Evolutionary conservation across 2,329 filamentous ascomycete species (phyloP).

Genomic region (Colletotrichum musicola): DNA sequence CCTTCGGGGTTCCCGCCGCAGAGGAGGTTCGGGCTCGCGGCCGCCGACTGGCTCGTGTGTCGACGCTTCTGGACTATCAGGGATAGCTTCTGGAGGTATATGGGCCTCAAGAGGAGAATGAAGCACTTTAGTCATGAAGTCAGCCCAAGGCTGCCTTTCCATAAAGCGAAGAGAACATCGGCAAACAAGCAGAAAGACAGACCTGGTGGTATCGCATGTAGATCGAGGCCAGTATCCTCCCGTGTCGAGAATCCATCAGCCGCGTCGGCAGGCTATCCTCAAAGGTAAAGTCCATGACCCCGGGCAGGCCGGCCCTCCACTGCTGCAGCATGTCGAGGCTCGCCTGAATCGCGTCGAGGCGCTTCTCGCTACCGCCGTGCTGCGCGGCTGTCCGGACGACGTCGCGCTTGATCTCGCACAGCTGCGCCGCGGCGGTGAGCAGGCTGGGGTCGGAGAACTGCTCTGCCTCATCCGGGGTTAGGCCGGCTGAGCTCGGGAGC

Average conservation of each 20-base stretch:
- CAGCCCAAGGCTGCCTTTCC: too few species aligned
- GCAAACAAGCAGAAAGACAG: neutral
- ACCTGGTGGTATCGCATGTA: conserved; percentile 40
- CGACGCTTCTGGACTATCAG: neutral
- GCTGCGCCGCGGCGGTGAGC: conserved; percentile 10
- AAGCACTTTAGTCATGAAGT: conserved; percentile 15
- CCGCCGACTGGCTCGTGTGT: neutral
- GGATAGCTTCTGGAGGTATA: conserved; percentile 37
- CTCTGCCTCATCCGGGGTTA: neutral
- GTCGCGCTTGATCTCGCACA: conserved; percentile 32
- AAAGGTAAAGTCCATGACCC: conserved; percentile 12
- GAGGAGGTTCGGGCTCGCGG: neutral
- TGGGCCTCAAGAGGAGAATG: conserved; percentile 35
- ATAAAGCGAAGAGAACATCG: too few species aligned
- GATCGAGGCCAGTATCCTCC: conserved; percentile 18
- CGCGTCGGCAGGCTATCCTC: conserved; percentile 23
- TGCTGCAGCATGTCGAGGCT: conserved; percentile 29
- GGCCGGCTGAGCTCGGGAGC: neutral
- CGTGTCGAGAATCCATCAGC: conserved; percentile 16
- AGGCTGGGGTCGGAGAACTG: conserved; percentile 36
- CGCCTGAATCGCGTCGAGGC: neutral
- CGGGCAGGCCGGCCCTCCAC: conserved; percentile 19
- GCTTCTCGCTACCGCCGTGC: conserved; percentile 10
- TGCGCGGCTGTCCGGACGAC: conserved; percentile 30
- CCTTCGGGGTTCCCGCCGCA: neutral